Evolutionary conservation across 805 yeast species (phyloP).

Genomic region (Pichia nanzhaoensis): DNA sequence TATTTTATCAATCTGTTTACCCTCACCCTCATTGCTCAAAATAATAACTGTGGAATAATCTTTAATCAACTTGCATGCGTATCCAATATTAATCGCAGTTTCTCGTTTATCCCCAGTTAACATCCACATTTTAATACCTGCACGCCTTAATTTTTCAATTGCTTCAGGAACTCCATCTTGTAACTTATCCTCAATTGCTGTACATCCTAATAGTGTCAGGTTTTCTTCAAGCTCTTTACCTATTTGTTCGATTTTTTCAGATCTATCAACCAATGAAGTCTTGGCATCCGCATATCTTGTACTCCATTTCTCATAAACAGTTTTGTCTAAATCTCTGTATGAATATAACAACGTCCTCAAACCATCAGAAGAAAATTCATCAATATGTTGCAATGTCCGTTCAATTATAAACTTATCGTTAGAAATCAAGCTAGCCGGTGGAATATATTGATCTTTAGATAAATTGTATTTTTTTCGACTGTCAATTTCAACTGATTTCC

Average conservation of each 20-base stretch:
- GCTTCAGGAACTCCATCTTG: constrained; percentile 97
- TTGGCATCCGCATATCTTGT: constrained; percentile 65
- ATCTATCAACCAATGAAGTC: constrained; percentile 63
- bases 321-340: constrained; percentile 58
- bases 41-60: constrained; percentile 86
- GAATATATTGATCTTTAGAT: constrained; percentile 34
- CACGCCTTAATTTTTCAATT: constrained; percentile 83
- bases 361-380: constrained; percentile 93
- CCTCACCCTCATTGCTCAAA: constrained; percentile 32
- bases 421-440: constrained; percentile 49
- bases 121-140: constrained; percentile 97
- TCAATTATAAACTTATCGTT: constrained; percentile 78
- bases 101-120: constrained; percentile 96
- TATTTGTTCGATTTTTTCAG: constrained; percentile 55
- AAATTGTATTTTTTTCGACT: constrained; percentile 47
- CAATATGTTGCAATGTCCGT: constrained; percentile 82
- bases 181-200: constrained; percentile 94
- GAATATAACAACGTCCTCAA: constrained; percentile 83
- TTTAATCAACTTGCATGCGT: constrained; percentile 86
- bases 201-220: constrained; percentile 78
- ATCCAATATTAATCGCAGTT: constrained; percentile 95
- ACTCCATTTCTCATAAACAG: constrained; percentile 63
- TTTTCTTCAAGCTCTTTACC: constrained; percentile 68
- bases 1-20: constrained; percentile 40
- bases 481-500: constrained; percentile 52